Evolutionary conservation across 768 basidiomycete species (phyloP), one percentile per base, ranked within the genome.

Genomic region (Auriscalpium vulgare): DNA sequence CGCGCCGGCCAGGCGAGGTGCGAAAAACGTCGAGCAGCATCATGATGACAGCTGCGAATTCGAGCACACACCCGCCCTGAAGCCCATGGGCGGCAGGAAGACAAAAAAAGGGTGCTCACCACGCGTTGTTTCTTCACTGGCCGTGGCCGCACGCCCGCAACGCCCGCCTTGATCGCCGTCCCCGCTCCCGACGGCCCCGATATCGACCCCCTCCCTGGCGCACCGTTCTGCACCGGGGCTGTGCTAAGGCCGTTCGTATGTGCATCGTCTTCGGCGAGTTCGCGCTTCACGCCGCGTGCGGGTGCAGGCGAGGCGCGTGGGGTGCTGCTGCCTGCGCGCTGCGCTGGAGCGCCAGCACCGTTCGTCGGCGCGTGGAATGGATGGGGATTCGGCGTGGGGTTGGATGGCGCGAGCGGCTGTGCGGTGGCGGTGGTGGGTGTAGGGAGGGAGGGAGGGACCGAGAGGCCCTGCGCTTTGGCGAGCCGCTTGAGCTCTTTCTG

Each of bases 401-500:
- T 17, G 23, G 37, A 19, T 47, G 52, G 59, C 23, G 55, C 53
- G 38, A 55, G 47, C 17, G 60, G 48, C 13, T 45, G 37, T n/a
- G 59, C 50, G 2, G 58, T 59, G 35, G 48, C 37, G 16, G 59
- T 45, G 10, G 49, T 53, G 16, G 11, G 48, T 4, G 43, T 38
- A 38, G 43, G 51, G 8, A 38, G 35, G 23, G 34, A 11, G 37
- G 60, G 58, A 29, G 29, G 29, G 40, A 44, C 44, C 29, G 29
- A 21, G 2, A 50, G 45, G 47, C 59, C 59, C 50, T 62, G 61
- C 4, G 54, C 56, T 51, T 62, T 62, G 19, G 61, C 61, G 43
- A 60, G 47, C 49, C 55, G 57, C 55, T 62, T 62, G 56, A 61
- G 59, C 51, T 62, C 61, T 61, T 62, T 62, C 61, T 62, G 53